A percentile compares a stretch with the other conserved stretches of the same genome.
These are phyloP conservation scores for Metschnikowia proteae DNA, from an alignment of 805 yeast genomes.

Conservation along the genomic window DNA sequence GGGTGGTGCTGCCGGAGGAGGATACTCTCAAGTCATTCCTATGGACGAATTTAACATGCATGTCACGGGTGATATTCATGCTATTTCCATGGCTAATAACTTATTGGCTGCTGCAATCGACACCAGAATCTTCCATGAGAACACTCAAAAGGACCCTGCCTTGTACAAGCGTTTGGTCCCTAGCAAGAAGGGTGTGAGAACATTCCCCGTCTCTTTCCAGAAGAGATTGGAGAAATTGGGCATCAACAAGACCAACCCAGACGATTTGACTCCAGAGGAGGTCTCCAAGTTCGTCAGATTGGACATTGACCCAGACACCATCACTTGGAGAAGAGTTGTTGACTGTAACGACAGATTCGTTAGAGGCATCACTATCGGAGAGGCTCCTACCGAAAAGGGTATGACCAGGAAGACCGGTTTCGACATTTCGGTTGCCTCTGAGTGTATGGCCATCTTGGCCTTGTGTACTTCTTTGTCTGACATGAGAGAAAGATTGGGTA, in stretches of 20 bases:
- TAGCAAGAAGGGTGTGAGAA: conserved; percentile 64
- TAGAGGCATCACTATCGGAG: conserved; percentile 74
- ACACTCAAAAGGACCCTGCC: conserved; percentile 69
- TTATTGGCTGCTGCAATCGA: conserved; percentile 82
- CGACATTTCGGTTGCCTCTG: conserved; percentile 82
- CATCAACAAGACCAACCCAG: conserved; percentile 65
- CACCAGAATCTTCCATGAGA: conserved; percentile 81
- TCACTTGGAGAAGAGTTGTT: conserved; percentile 80
- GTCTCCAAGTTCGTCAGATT: conserved; percentile 59
- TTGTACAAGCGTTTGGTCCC: conserved; percentile 75
- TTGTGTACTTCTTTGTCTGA: conserved; percentile 66
- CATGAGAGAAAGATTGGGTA: conserved; percentile 70
- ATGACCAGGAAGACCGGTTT: conserved; percentile 70
- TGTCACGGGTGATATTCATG: conserved; percentile 82
- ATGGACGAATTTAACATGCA: conserved; percentile 89
- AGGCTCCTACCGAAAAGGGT: conserved; percentile 79
- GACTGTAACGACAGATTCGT: conserved; percentile 80
- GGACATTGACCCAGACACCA: conserved; percentile 73
- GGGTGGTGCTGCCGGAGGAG: conserved; percentile 93
- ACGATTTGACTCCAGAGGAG: conserved; percentile 69
- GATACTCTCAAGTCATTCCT: conserved; percentile 82
- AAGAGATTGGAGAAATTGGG: conserved; percentile 66
- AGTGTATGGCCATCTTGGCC: conserved; percentile 82
- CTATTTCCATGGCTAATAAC: conserved; percentile 78
- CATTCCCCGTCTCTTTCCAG: conserved; percentile 64